Evolutionary conservation across 2,329 filamentous ascomycete species (phyloP).

Genomic region (Calonectria pauciramosa): DNA sequence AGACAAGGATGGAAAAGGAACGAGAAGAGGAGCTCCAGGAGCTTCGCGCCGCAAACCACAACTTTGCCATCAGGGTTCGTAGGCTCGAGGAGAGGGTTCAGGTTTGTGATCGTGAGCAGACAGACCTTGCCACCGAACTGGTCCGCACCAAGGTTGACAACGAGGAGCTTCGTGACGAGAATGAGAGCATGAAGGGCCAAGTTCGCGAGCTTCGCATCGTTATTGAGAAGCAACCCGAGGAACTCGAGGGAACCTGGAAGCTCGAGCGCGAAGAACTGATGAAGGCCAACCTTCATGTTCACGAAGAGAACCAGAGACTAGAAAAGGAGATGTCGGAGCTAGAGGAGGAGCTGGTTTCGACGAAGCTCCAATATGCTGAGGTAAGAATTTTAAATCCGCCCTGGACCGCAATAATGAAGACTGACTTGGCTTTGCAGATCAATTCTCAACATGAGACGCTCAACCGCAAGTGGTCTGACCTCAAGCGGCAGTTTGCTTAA

Average conservation of each 20-base stretch:
- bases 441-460: conserved; percentile 80
- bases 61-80: conserved; percentile 82
- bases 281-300: conserved; percentile 91
- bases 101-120: conserved; percentile 90
- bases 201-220: conserved; percentile 87
- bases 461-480: conserved; percentile 82
- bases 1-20: conserved; percentile 84
- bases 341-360: conserved; percentile 91
- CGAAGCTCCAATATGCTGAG: conserved; percentile 96
- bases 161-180: conserved; percentile 88
- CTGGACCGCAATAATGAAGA: not conserved
- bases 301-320: conserved; percentile 89
- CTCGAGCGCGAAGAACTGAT: conserved; percentile 92
- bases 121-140: conserved; percentile 89
- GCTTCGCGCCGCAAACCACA: conserved; percentile 75
- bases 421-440: conserved; percentile 64
- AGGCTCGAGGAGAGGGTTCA: conserved; percentile 90
- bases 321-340: conserved; percentile 93
- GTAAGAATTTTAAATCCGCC: conserved; percentile 65
- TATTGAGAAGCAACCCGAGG: conserved; percentile 89
- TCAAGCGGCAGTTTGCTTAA: conserved; percentile 71
- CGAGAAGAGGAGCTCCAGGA: conserved; percentile 85
- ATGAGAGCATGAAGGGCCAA: conserved; percentile 88
- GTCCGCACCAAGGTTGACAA: conserved; percentile 95
- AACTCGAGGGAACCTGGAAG: conserved; percentile 86